Conservation (phyloP, 768 basidiomycete species). For the Termitomyces sp. region DNA sequence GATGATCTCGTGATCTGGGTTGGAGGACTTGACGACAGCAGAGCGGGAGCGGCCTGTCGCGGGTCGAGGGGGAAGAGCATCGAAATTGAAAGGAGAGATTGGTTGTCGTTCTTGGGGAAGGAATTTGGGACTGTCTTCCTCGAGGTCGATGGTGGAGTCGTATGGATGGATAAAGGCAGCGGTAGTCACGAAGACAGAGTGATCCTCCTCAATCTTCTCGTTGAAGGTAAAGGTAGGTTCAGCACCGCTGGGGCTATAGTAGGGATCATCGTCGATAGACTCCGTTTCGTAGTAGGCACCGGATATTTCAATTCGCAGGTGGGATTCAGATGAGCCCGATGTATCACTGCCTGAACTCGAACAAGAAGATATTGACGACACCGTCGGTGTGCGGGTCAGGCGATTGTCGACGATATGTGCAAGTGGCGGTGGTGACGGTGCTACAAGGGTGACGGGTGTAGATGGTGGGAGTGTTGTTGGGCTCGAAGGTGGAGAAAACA, state of each 20-base stretch:
- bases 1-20: slow-evolving; percentile 9
- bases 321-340: slow-evolving; percentile 18
- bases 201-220: slow-evolving; percentile 7
- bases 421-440: slow-evolving; percentile 25
- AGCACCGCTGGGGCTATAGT: slow-evolving; percentile 24
- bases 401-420: slow-evolving; percentile 20
- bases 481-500: slow-evolving; percentile 15
- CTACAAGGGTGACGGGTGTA: slow-evolving; percentile 17
- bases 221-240: slow-evolving; percentile 18
- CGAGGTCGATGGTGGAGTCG: slow-evolving; percentile 26
- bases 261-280: slow-evolving; percentile 25
- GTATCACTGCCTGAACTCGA: slow-evolving; percentile 22
- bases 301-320: slow-evolving; percentile 36
- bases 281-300: slow-evolving; percentile 39
- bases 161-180: slow-evolving; percentile 51
- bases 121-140: slow-evolving; percentile 23
- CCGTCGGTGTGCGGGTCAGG: slow-evolving; percentile 17
- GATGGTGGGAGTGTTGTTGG: slow-evolving; percentile 13
- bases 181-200: slow-evolving; percentile 30
- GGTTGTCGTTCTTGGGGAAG: slow-evolving; percentile 35
- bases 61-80: slow-evolving; percentile 38
- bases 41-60: background rate
- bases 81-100: slow-evolving; percentile 47
- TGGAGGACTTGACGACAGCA: background rate
- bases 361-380: slow-evolving; percentile 14